phyloP scores from a whole-genome alignment of 371 early-diverging fungal species.

The Rhizopus arrhizus region DNA sequence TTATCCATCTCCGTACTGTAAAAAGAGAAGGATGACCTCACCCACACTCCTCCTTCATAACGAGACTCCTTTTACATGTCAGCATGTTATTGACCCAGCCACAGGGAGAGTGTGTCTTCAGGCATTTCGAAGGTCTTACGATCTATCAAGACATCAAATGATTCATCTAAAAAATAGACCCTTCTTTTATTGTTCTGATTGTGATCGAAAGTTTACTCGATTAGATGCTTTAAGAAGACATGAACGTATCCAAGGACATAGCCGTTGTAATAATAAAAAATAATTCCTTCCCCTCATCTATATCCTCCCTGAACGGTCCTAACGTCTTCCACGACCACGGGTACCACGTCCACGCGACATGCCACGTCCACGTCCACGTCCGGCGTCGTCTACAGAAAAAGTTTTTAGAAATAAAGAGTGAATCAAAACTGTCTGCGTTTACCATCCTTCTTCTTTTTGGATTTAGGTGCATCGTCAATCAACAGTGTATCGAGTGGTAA shows the following conservation, averaged over 20 bases:
- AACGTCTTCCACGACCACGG: constrained; percentile 46
- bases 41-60: constrained; percentile 5
- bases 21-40: background rate
- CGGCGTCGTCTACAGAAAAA: constrained; percentile 30
- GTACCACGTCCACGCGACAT: constrained; percentile 61
- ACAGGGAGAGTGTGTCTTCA: constrained; percentile 36
- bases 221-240: constrained; percentile 52
- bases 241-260: constrained; percentile 47
- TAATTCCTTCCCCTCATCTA: constrained; percentile 34
- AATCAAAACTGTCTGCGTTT: background rate
- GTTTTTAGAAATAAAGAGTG: background rate
- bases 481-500: constrained; percentile 94
- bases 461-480: constrained; percentile 94
- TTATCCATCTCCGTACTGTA: constrained; percentile 4
- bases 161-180: constrained; percentile 49
- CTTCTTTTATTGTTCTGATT: constrained; percentile 39
- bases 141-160: constrained; percentile 46
- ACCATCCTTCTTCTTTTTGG: constrained; percentile 82
- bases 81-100: constrained; percentile 26
- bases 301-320: constrained; percentile 10
- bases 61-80: constrained; percentile 32
- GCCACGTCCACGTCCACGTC: constrained; percentile 64
- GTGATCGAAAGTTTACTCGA: constrained; percentile 48
- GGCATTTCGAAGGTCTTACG: constrained; percentile 48
- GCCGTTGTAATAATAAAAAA: background rate